phyloP scores from a whole-genome alignment of 2,329 filamentous ascomycete species.

The Diaporthe helianthi region DNA sequence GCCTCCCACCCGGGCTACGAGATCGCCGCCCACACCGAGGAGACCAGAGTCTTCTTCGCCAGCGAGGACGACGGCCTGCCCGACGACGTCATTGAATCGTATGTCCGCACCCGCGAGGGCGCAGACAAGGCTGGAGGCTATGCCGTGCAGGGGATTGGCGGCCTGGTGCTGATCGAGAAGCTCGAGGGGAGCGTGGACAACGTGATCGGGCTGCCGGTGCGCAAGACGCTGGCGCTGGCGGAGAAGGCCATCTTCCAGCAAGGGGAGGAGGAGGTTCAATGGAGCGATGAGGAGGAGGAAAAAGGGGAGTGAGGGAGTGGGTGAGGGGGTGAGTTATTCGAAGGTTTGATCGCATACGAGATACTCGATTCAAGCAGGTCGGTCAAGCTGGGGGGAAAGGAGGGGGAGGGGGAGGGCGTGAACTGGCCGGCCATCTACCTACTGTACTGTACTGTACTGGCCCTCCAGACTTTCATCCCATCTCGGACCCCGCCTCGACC shows the following conservation, averaged over 20 bases:
- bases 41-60: slow-evolving; percentile 91
- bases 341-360: not conserved
- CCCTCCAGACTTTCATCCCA: not conserved
- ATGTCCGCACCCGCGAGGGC: slow-evolving; percentile 86
- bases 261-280: slow-evolving; percentile 65
- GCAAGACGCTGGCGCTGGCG: slow-evolving; percentile 78
- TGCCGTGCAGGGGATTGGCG: slow-evolving; percentile 87
- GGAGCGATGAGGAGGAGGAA: slow-evolving; percentile 45
- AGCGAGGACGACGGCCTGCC: slow-evolving; percentile 60
- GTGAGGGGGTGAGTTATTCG: no score
- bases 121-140: slow-evolving; percentile 97
- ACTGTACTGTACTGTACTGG: not conserved
- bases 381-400: not conserved
- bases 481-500: not conserved
- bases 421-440: not conserved
- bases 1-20: slow-evolving; percentile 86
- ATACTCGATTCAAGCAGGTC: not conserved
- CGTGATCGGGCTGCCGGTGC: slow-evolving; percentile 87
- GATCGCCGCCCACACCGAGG: slow-evolving; percentile 81
- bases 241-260: slow-evolving; percentile 86
- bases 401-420: not conserved
- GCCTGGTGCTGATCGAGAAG: slow-evolving; percentile 84
- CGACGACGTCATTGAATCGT: slow-evolving; percentile 83
- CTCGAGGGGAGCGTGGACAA: slow-evolving; percentile 94
- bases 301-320: not conserved